These are phyloP conservation scores for Moesziomyces sp. DNA, from an alignment of 1,284 basidiomycete species.

Conservation along the genomic window DNA sequence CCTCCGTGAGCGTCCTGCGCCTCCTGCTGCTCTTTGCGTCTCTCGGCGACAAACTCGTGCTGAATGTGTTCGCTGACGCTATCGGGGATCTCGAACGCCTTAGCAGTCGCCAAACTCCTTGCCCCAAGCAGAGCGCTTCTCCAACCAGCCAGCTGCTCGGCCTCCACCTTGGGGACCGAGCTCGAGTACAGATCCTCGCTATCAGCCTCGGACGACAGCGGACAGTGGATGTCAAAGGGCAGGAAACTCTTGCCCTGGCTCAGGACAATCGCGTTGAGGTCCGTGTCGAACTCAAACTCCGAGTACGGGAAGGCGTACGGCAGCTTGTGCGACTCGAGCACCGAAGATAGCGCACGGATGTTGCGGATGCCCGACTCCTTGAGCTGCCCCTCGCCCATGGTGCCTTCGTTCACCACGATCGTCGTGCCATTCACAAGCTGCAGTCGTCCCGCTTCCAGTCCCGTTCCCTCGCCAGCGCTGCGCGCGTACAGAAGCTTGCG, in stretches of 20 bases:
- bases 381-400: conserved; percentile 77
- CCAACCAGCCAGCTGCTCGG: conserved; percentile 19
- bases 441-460: conserved; percentile 78
- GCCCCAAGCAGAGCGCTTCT: conserved; percentile 35
- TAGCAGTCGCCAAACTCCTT: conserved; percentile 35
- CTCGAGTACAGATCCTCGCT: conserved; percentile 7
- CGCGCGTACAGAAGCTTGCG: conserved; percentile 66
- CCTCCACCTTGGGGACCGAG: conserved; percentile 13
- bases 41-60: conserved; percentile 58
- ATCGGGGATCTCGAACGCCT: conserved; percentile 55
- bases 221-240: conserved; percentile 62
- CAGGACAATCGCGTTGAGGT: conserved; percentile 76
- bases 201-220: conserved; percentile 13
- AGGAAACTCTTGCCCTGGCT: conserved; percentile 73
- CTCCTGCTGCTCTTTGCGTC: conserved; percentile 32
- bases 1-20: conserved; percentile 25
- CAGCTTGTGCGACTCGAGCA: conserved; percentile 77
- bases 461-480: conserved; percentile 77
- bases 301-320: conserved; percentile 84
- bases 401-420: conserved; percentile 77
- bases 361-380: conserved; percentile 78
- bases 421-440: conserved; percentile 77
- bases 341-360: conserved; percentile 76
- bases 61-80: conserved; percentile 58
- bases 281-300: conserved; percentile 79